Base-by-base conservation (phyloP, 2,329 filamentous ascomycete species). In the Sclerotinia glacialis region DNA sequence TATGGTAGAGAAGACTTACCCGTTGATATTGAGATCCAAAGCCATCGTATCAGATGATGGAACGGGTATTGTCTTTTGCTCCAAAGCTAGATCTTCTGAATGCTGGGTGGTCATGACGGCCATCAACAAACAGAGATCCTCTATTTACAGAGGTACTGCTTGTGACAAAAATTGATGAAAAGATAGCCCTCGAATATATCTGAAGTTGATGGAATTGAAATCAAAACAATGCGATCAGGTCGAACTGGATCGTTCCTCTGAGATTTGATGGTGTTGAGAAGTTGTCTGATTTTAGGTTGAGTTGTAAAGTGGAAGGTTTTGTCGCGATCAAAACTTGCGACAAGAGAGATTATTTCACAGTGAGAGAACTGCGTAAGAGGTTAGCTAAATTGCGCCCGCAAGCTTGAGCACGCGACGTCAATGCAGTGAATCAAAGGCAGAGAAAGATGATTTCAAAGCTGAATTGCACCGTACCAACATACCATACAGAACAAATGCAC, bases 11-110 rank as follows among this genome's bases (percentile, higher is more conserved):
- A 72, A 64, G 74, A 84, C 85, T 83, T 80, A 88, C 86, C 85
- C 85, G 75, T 87, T 86, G 73, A 83, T 78, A 54, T 83, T 80
- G 68, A 78, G 76, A 73, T 85, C 80, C 67, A 85, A 78, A 67
- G 82, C 80, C 81, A 84, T 84, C 72, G 79, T 80, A 73, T 81
- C 80, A 74, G 78, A 77, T 73, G 79, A 77, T 76, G 78, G 74
- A 75, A 76, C 73, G 69, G 81, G 78, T 75, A 78, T 79, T 74
- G 80, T 77, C 79, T 86, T 87, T 73, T 82, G 77, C 73, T 83
- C 83, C 74, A 79, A 72, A 58, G 76, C 71, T 65, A 74, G 72
- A 55, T 72, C 70, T 67, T 75, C 73, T 67, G 74, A 67, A 69
- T 66, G 80, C 42, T 64, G 62, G 72, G 83, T 83, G 70, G 83